Evolutionary conservation across 2,329 filamentous ascomycete species (phyloP).

Genomic region (Mycosphaerella sp.): DNA sequence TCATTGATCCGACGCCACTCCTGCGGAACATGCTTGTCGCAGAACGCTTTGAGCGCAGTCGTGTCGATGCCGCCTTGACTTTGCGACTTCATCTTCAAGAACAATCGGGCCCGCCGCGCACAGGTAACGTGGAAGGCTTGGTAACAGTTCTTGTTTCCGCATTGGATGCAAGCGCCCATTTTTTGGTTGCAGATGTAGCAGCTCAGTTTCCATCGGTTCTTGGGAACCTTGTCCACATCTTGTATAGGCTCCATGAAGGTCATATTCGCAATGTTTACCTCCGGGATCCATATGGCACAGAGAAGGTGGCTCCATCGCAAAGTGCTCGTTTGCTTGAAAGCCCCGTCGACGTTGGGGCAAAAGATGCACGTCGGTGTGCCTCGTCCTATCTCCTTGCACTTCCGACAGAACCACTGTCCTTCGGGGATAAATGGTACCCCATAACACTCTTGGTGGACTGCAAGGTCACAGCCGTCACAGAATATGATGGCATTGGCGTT

Average conservation of each 20-base stretch:
- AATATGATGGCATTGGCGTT: conserved; percentile 99
- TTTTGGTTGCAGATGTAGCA: conserved; percentile 97
- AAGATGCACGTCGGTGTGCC: conserved; percentile 95
- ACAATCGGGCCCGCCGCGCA: conserved; percentile 77
- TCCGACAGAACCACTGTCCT: conserved; percentile 95
- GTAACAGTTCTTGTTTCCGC: conserved; percentile 95
- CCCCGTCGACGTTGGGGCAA: conserved; percentile 93
- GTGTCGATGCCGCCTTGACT: conserved; percentile 73
- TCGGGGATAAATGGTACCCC: conserved; percentile 98
- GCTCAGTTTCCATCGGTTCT: conserved; percentile 73
- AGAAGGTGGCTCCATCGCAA: conserved; percentile 96
- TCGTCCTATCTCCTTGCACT: conserved; percentile 90
- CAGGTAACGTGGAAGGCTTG: conserved; percentile 97
- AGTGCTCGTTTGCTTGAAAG: conserved; percentile 95
- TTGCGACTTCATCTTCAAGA: conserved; percentile 92
- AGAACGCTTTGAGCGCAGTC: conserved; percentile 86
- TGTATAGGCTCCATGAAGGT: conserved; percentile 98
- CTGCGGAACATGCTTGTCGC: conserved; percentile 84
- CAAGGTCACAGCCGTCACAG: conserved; percentile 94
- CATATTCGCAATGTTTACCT: conserved; percentile 89
- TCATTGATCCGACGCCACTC: conserved; percentile 85
- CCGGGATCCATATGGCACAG: conserved; percentile 97
- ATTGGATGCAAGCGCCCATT: conserved; percentile 98
- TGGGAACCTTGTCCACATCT: conserved; percentile 95
- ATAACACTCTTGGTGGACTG: conserved; percentile 98